phyloP scores from a whole-genome alignment of 1,139 yeast genomes.

The Scheffersomyces quercinus region DNA sequence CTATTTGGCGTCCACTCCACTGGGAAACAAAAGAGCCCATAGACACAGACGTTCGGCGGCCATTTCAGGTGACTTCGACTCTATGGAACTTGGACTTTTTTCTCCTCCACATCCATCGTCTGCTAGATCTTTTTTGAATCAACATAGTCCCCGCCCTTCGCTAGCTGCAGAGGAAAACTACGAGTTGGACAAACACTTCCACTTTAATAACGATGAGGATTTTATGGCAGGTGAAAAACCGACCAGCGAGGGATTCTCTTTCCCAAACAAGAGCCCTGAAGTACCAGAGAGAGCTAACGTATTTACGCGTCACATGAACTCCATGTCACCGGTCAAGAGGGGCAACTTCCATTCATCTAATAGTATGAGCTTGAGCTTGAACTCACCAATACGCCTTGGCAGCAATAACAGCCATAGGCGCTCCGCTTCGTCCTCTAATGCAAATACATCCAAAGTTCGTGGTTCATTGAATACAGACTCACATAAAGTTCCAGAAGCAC shows the following conservation, averaged over 20 bases:
- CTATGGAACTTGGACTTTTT: slow-evolving; percentile 40
- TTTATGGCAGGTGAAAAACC: slow-evolving; percentile 23
- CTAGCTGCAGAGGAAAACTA: slow-evolving; percentile 11
- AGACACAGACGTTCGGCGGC: slow-evolving; percentile 73
- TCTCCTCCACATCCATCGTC: slow-evolving; percentile 20
- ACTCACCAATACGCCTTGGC: slow-evolving; percentile 37
- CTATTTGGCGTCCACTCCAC: slow-evolving; percentile 13
- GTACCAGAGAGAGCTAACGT: slow-evolving; percentile 2
- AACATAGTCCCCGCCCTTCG: slow-evolving; percentile 6
- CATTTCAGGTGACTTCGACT: slow-evolving; percentile 71
- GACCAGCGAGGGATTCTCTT: slow-evolving; percentile 24
- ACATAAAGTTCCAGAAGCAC: slow-evolving; percentile 58
- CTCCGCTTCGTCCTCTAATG: slow-evolving; percentile 19
- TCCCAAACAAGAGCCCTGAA: slow-evolving; percentile 29
- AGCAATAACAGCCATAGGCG: slow-evolving; percentile 17
- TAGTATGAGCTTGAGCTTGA: slow-evolving; percentile 19
- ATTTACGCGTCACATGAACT: background rate
- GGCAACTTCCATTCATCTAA: slow-evolving; percentile 8
- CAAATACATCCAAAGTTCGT: slow-evolving; percentile 18
- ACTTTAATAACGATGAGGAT: slow-evolving; percentile 40
- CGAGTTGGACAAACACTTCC: slow-evolving; percentile 24
- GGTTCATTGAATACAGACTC: slow-evolving; percentile 38
- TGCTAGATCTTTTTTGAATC: slow-evolving; percentile 8
- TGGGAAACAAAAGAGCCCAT: slow-evolving; percentile 45
- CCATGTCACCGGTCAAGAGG: slow-evolving; percentile 7